phyloP scores from a whole-genome alignment of 805 yeast genomes.

The Candida krabiensis region DNA sequence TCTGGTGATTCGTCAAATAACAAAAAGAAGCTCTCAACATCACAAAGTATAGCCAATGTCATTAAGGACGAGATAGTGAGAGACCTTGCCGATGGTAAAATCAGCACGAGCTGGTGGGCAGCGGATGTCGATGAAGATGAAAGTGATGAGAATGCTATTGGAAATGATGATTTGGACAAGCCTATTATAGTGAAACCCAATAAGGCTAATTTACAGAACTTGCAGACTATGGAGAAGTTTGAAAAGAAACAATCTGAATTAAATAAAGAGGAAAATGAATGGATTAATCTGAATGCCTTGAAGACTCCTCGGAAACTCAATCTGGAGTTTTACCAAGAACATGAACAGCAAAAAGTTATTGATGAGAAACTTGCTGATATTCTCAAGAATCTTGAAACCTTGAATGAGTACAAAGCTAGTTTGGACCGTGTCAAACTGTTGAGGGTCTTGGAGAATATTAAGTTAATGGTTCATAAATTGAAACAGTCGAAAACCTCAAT shows the following conservation, averaged over 20 bases:
- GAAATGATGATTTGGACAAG: conserved; percentile 27
- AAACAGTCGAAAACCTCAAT: conserved; percentile 25
- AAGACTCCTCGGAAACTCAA: conserved; percentile 15
- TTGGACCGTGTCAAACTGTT: conserved; percentile 11
- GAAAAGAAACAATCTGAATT: conserved; percentile 44
- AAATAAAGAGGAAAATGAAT: conserved; percentile 44
- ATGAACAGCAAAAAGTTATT: conserved; percentile 4
- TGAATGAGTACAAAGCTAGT: conserved; percentile 11
- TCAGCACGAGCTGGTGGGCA: conserved; percentile 71
- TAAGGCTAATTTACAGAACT: conserved; percentile 56
- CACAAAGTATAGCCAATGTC: conserved; percentile 56
- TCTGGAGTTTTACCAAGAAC: conserved; percentile 5
- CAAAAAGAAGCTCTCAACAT: conserved; percentile 10
- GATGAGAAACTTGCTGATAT: conserved; percentile 17
- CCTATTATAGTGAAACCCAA: conserved; percentile 50
- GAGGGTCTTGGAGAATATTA: conserved; percentile 37
- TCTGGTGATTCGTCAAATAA: conserved; percentile 23
- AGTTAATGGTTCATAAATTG: conserved; percentile 29
- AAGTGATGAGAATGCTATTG: conserved; percentile 7
- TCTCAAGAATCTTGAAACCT: conserved; percentile 12
- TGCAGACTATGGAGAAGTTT: conserved; percentile 46
- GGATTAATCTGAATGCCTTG: conserved; percentile 33
- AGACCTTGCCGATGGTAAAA: conserved; percentile 58
- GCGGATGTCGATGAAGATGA: conserved; percentile 30
- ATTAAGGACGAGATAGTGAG: conserved; percentile 62